Evolutionary conservation across 805 yeast genomes (phyloP), one percentile per base, ranked within the genome.

Genomic region (Candida germanica): DNA sequence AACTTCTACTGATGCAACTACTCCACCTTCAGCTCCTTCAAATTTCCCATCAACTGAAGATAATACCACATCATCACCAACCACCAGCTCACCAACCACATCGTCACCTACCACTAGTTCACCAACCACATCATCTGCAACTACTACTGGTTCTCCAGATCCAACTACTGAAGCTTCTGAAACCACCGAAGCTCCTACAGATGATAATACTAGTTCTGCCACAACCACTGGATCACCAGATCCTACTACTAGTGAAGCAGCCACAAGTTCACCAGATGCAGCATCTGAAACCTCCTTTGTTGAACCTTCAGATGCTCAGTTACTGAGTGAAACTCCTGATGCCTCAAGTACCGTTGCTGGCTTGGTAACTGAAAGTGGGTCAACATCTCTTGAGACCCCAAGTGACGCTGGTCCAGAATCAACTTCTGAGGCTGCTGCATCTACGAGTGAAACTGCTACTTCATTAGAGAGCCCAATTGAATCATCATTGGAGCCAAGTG

Each of bases 31-130:
- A 15, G 14, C 16, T 18, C 14, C 34, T n/a, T 10, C 27, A 2
- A 5, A 12, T 18, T 26, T 31, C 10, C 26, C 43, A 22, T 26
- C 40, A 14, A 14, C 34, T 23, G 33, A 23, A 9, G 10, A 31
- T n/a, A 21, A 29, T 18, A 20, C 25, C 3, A 19, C 17, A 9
- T 14, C 27, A 5, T 11, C 28, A n/a, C 23, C 35, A 14, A 26
- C 25, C 27, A 14, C 37, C 25, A 24, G 12, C 7, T 29, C 29
- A 4, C 10, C 33, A 16, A 13, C 32, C n/a, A n/a, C 18, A 5
- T 18, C n/a, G 15, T n/a, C 29, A 26, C 5, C 36, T 13, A 5
- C 27, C 5, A 22, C 21, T 5, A 35, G 29, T 23, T 13, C 29
- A 12, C 21, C 32, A 9, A 28, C 26, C 23, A 28, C 27, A 21